Evolutionary conservation across 495 filamentous ascomycete species (phyloP).

Genomic region (Aspergillus diversus): DNA sequence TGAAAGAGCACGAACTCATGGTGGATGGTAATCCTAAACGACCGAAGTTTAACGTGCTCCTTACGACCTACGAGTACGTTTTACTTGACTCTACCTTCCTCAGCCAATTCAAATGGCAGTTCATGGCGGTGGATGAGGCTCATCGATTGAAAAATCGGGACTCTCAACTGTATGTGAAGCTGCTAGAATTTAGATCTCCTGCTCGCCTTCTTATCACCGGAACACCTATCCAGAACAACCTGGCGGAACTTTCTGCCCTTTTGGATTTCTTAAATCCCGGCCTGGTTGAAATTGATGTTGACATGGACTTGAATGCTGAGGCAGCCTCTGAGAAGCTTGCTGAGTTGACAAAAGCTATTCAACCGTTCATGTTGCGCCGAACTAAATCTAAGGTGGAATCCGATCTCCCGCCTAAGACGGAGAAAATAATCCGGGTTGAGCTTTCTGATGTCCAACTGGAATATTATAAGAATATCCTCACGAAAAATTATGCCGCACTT

Average conservation of each 20-base stretch:
- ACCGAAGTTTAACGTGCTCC: slow-evolving; percentile 90
- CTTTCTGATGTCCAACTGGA: slow-evolving; percentile 94
- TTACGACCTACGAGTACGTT: slow-evolving; percentile 97
- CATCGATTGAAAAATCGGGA: slow-evolving; percentile 96
- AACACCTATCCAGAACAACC: slow-evolving; percentile 95
- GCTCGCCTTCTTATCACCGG: slow-evolving; percentile 92
- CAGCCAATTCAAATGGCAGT: slow-evolving; percentile 92
- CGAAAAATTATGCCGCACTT: slow-evolving; percentile 91
- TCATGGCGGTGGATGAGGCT: slow-evolving; percentile 93
- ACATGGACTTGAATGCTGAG: slow-evolving; percentile 78
- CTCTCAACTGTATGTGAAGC: slow-evolving; percentile 83
- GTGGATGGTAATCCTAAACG: slow-evolving; percentile 79
- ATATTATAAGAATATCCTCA: slow-evolving; percentile 98
- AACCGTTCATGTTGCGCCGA: slow-evolving; percentile 92
- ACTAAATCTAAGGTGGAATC: slow-evolving; percentile 97
- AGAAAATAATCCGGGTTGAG: slow-evolving; percentile 98
- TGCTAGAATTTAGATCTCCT: slow-evolving; percentile 82
- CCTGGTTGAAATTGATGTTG: slow-evolving; percentile 79
- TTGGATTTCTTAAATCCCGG: slow-evolving; percentile 96
- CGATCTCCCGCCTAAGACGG: slow-evolving; percentile 92
- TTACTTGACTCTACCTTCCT: slow-evolving; percentile 77
- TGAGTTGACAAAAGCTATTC: slow-evolving; percentile 73
- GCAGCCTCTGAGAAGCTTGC: slow-evolving; percentile 69
- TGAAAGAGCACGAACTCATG: slow-evolving; percentile 86
- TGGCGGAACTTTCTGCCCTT: slow-evolving; percentile 87